Evolutionary conservation across 2,329 filamentous ascomycete genomes (phyloP).

Genomic region (Monilinia fructigena): DNA sequence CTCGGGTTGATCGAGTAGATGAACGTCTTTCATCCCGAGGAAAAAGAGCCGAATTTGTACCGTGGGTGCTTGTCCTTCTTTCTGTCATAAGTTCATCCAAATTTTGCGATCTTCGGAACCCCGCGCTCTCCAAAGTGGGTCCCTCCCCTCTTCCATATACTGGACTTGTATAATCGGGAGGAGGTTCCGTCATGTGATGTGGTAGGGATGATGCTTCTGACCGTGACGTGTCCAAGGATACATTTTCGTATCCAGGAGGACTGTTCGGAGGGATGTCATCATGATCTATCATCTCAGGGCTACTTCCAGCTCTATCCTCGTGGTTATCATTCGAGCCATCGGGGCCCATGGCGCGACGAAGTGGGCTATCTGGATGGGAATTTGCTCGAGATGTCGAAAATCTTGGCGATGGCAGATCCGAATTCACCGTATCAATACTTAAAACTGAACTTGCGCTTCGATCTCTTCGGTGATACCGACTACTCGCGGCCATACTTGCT

Average conservation of each 20-base stretch:
- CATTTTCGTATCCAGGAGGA: slow-evolving; percentile 40
- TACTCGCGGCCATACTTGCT: slow-evolving; percentile 48
- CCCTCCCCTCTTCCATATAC: slow-evolving; percentile 29
- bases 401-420: slow-evolving; percentile 44
- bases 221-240: slow-evolving; percentile 34
- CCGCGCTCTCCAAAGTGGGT: slow-evolving; percentile 17
- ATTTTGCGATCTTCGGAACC: slow-evolving; percentile 29
- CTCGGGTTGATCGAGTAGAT: slow-evolving; percentile 34
- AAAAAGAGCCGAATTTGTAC: slow-evolving; percentile 5
- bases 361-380: slow-evolving; percentile 47
- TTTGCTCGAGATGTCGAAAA: slow-evolving; percentile 44
- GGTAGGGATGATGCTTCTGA: slow-evolving; percentile 19
- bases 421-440: slow-evolving; percentile 51
- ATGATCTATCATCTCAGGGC: slow-evolving; percentile 37
- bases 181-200: slow-evolving; percentile 29
- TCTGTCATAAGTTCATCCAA: slow-evolving; percentile 26
- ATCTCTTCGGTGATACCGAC: slow-evolving; percentile 46
- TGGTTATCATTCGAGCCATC: slow-evolving; percentile 24
- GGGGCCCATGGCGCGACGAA: slow-evolving; percentile 23
- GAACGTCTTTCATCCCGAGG: slow-evolving; percentile 15
- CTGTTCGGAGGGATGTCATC: slow-evolving; percentile 36
- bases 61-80: slow-evolving; percentile 26
- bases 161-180: slow-evolving; percentile 38
- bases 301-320: slow-evolving; percentile 36
- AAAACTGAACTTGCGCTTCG: slow-evolving; percentile 54